Conservation (phyloP, 2,329 filamentous ascomycete genomes). For the Macrophomina pseudophaseolina region DNA sequence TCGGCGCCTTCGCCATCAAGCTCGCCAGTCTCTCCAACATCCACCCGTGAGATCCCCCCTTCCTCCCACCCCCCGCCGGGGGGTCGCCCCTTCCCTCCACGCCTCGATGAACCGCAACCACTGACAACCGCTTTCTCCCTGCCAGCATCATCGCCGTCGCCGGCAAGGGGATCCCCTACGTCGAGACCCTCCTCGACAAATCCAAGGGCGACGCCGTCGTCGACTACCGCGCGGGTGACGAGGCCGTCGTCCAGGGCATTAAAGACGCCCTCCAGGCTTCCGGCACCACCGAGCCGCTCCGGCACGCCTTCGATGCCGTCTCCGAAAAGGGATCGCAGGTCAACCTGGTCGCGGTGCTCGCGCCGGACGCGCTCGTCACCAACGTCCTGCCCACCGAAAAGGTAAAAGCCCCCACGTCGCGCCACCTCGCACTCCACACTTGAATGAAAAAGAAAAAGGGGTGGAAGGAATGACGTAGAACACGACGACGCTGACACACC, state of each 20-base stretch:
- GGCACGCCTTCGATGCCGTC: conserved; percentile 64
- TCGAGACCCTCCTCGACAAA: conserved; percentile 45
- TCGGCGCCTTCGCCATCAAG: conserved; percentile 50
- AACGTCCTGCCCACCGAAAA: conserved; percentile 46
- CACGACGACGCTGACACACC: too few species aligned
- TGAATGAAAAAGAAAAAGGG: too few species aligned
- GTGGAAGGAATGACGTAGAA: too few species aligned
- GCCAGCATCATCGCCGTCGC: conserved; percentile 46
- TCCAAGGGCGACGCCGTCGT: conserved; percentile 51
- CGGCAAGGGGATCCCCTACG: conserved; percentile 44
- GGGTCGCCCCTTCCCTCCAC: not conserved
- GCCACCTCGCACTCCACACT: too few species aligned
- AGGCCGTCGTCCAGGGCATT: conserved; percentile 55
- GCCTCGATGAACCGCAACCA: not conserved
- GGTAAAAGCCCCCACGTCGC: too few species aligned
- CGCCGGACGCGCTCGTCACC: conserved; percentile 41
- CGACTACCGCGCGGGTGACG: conserved; percentile 62
- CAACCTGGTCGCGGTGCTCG: conserved; percentile 48
- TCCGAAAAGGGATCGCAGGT: conserved; percentile 56
- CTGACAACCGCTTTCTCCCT: not conserved
- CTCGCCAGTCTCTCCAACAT: conserved; percentile 46
- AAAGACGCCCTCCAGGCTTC: conserved; percentile 50
- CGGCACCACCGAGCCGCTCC: conserved; percentile 39
- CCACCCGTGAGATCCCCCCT: conserved; percentile 36
- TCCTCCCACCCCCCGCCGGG: too few species aligned